phyloP scores from a whole-genome alignment of 2,329 filamentous ascomycete genomes.

The Xylaria sp. region DNA sequence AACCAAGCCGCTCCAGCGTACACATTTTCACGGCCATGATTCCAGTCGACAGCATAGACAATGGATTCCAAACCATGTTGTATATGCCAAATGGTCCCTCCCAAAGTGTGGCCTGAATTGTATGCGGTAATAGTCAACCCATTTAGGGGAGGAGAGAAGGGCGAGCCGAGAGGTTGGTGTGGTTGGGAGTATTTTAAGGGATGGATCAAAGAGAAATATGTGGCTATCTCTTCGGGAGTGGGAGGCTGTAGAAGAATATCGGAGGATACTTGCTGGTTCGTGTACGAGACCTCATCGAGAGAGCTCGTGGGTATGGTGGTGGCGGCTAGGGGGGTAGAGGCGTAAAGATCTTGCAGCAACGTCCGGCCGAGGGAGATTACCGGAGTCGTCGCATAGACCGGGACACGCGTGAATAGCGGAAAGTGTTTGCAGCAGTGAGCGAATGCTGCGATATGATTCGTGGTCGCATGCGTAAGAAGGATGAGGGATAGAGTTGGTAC shows the following conservation, averaged over 20 bases:
- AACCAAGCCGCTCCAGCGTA: conserved; percentile 93
- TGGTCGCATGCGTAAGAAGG: conserved; percentile 91
- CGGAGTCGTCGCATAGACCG: conserved; percentile 90
- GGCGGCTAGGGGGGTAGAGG: conserved; percentile 83
- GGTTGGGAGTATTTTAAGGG: conserved; percentile 96
- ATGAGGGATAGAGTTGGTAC: conserved; percentile 90
- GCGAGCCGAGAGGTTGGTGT: conserved; percentile 83
- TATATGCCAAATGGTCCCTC: conserved; percentile 98
- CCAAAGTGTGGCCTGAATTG: conserved; percentile 92
- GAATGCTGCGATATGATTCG: conserved; percentile 88
- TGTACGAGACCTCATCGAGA: conserved; percentile 66
- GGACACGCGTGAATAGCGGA: conserved; percentile 86
- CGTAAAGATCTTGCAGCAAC: conserved; percentile 87
- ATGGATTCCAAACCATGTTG: conserved; percentile 96
- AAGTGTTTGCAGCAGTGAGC: conserved; percentile 98
- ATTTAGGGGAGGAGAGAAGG: conserved; percentile 85
- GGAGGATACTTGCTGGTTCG: conserved; percentile 52
- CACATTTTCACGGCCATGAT: conserved; percentile 94
- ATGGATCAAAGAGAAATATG: conserved; percentile 88
- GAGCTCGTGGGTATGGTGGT: conserved; percentile 76
- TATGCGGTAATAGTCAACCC: conserved; percentile 95
- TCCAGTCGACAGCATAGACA: conserved; percentile 98
- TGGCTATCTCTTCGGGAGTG: conserved; percentile 83
- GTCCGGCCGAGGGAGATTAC: conserved; percentile 93
- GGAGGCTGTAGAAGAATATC: conserved; percentile 70